Percentiles rank a stretch among this genome's conserved stretches.
phyloP scores from a whole-genome alignment of 2,329 filamentous ascomycete genomes.

The Pestalotiopsis sp. region DNA sequence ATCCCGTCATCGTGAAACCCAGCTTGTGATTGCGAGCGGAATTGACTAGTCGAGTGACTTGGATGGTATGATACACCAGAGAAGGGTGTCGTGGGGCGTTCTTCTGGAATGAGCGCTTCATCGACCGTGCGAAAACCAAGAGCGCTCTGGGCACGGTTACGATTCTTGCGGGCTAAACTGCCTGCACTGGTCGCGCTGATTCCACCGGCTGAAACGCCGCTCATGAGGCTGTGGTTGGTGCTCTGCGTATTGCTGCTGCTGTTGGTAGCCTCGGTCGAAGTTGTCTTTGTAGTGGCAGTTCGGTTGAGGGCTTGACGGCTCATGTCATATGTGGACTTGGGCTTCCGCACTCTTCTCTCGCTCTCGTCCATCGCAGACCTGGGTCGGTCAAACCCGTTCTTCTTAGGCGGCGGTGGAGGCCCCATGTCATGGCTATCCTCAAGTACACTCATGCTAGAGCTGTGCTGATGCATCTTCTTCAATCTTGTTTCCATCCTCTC shows the following conservation, averaged over 20 bases:
- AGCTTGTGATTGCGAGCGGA: conserved; percentile 63
- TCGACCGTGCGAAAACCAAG: conserved; percentile 58
- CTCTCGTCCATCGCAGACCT: conserved; percentile 57
- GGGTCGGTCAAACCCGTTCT: conserved; percentile 49
- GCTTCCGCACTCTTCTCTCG: conserved; percentile 55
- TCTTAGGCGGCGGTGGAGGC: conserved; percentile 46
- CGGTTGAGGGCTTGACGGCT: conserved; percentile 68
- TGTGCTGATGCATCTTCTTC: conserved; percentile 67
- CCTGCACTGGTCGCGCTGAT: conserved; percentile 96
- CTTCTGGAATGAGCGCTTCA: conserved; percentile 40
- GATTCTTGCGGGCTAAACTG: conserved; percentile 79
- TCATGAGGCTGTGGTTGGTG: conserved; percentile 89
- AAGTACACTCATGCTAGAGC: conserved; percentile 39
- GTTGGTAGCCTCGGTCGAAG: conserved; percentile 69
- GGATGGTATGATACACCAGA: conserved; percentile 89
- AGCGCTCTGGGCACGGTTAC: conserved; percentile 62
- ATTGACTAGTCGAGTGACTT: conserved; percentile 68
- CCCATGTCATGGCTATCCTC: conserved; percentile 46
- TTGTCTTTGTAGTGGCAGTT: conserved; percentile 88
- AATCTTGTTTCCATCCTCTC: conserved; percentile 88
- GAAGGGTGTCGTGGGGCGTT: conserved; percentile 63
- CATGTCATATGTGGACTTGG: conserved; percentile 79
- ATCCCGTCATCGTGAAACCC: conserved; percentile 66
- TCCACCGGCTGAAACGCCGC: conserved; percentile 82
- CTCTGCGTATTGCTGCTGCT: conserved; percentile 70